Conservation (phyloP, 352 stramenopile species). For the Phytophthora nicotianae region DNA sequence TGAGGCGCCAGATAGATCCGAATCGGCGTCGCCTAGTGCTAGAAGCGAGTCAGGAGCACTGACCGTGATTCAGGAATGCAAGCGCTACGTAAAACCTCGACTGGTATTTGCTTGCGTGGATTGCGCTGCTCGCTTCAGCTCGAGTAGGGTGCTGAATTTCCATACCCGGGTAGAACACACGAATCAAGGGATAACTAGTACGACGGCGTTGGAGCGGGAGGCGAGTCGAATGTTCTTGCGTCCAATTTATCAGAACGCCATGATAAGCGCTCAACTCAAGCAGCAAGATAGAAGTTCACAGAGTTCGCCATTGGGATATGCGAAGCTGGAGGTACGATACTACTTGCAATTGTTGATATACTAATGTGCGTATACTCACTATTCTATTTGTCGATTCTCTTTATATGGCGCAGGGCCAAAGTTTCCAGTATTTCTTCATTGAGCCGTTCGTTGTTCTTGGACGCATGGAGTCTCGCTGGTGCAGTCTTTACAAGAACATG, state of each 20-base stretch:
- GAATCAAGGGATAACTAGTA: conserved; percentile 4
- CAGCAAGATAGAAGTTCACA: conserved; percentile 28
- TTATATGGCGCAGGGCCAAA: conserved; percentile 42
- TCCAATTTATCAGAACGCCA: conserved; percentile 52
- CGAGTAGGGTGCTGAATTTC: conserved; percentile 56
- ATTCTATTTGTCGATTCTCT: conserved; percentile 6
- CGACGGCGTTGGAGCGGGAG: conserved; percentile 35
- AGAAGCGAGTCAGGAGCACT: conserved; percentile 27
- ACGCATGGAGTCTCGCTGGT: conserved; percentile 58
- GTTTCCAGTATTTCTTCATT: conserved; percentile 78
- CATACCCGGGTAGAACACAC: conserved; percentile 54
- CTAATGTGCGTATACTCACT: conserved; percentile 8
- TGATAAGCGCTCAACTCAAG: conserved; percentile 47
- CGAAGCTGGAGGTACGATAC: conserved; percentile 68
- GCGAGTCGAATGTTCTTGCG: conserved; percentile 50
- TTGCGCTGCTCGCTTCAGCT: conserved; percentile 55
- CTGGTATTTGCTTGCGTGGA: conserved; percentile 56
- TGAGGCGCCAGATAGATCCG: conserved; percentile 34
- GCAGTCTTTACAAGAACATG: conserved; percentile 60
- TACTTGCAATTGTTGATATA: conserved; percentile 3
- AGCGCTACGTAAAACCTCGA: conserved; percentile 55
- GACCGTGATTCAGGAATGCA: conserved; percentile 60
- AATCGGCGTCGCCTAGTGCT: conserved; percentile 16
- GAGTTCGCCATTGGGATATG: conserved; percentile 60
- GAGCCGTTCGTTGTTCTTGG: conserved; percentile 69